Evolutionary conservation across 371 early-diverging fungal genomes (phyloP).

Genomic region (Dinochytrium kinnereticum): DNA sequence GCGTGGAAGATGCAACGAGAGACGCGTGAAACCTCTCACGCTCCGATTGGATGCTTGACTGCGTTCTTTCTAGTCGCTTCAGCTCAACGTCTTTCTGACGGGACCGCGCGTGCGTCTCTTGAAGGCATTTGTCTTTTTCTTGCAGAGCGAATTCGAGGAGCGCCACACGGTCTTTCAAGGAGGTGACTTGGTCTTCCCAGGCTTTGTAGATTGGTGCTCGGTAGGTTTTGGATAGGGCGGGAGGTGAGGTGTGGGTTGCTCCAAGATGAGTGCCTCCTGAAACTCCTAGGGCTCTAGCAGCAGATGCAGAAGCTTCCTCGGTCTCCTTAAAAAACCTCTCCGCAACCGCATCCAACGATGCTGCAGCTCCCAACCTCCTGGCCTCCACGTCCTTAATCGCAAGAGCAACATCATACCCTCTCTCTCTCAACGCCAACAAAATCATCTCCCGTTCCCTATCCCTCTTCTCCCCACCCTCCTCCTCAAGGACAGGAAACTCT

Average conservation of each 20-base stretch:
- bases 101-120: not conserved
- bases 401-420: conserved; percentile 5
- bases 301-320: not conserved
- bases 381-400: not conserved
- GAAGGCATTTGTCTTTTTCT: not conserved
- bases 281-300: not conserved
- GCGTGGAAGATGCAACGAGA: not conserved
- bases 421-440: conserved; percentile 8
- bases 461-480: not conserved
- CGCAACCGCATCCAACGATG: not conserved
- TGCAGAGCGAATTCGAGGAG: not conserved
- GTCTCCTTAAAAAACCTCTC: conserved; percentile 12
- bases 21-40: not conserved
- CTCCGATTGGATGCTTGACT: not conserved
- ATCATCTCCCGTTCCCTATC: not conserved
- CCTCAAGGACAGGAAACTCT: not conserved
- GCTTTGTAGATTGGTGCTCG: conserved; percentile 14
- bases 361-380: not conserved
- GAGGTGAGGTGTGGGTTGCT: not conserved
- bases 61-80: not conserved
- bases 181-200: not conserved
- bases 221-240: not conserved
- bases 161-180: not conserved
- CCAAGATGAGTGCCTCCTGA: not conserved
- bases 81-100: not conserved